Evolutionary conservation across 164 flowering plant genomes (phyloP), one percentile per base, ranked within the genome.

Genomic region (Platanus orientalis): DNA sequence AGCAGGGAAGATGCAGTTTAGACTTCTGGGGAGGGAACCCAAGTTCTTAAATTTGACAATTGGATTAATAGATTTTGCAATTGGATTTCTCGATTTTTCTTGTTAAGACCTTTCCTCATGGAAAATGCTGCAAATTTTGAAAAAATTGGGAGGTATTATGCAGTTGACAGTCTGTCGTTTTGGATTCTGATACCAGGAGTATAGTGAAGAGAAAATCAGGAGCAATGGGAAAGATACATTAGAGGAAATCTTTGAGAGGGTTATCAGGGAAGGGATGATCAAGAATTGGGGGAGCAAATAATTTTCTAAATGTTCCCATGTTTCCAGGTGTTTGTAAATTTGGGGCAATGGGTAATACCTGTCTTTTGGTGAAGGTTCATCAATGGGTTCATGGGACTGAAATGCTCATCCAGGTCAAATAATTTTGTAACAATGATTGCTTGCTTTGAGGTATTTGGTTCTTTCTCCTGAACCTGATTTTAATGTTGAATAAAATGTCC

Each of bases 71-170:
- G 96, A 92, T 61, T 92, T 92, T 52, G 93, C 88, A 1, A 87
- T 90, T 48, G 83, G 88, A 25, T 68, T 85, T 60, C 90, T 92
- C 61, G 96, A 92, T 79, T 81, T 32, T 80, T 54, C 79, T 93
- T 3, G 89, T 79, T 1, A 88, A 83, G 76, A 57, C 87, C 25
- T 85, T 93, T 64, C 96, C 97, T 49, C 55, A n/a, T 87, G 83
- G 94, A 88, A 70, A 96, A 93, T 67, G 88, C 89, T 1, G 96
- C 90, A 14, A 96, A 93, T 76, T 93, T 84, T 73, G 98, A 94
- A 66, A 93, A 88, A 69, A 93, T 90, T 51, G 98, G 98, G 44
- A 83, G 96, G 81, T 90, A 90, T 63, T 93, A 93, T 71, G 96
- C 96, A 0, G 96, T 92, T 0, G 97, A 93, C 77, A 90, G 97